Evolutionary conservation across 352 stramenopile species (phyloP).

Genomic region (Blastocystis sp.): DNA sequence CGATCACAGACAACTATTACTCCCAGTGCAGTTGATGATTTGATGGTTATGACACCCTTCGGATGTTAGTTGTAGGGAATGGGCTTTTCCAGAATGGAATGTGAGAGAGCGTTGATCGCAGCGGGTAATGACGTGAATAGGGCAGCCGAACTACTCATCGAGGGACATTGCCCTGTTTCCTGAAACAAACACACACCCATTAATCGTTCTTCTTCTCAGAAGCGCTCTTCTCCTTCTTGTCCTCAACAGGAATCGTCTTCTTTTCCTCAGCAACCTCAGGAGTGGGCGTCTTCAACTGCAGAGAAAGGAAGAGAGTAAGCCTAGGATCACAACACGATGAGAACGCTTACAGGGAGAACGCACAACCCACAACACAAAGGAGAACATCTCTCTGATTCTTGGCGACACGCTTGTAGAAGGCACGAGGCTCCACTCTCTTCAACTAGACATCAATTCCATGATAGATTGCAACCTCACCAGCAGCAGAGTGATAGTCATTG

Average conservation of each 20-base stretch:
- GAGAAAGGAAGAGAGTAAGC: constrained; percentile 34
- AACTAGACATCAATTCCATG: neutral
- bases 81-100: constrained; percentile 28
- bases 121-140: constrained; percentile 46
- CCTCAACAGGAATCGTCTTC: constrained; percentile 18
- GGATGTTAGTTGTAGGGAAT: constrained; percentile 18
- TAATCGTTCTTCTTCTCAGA: constrained; percentile 69
- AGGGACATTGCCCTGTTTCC: neutral
- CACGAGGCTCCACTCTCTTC: neutral
- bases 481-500: neutral
- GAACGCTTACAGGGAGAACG: constrained; percentile 11
- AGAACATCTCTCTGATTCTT: constrained; percentile 73
- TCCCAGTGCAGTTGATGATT: neutral
- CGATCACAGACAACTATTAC: too few relatives aligned
- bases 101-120: neutral
- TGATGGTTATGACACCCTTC: constrained; percentile 5
- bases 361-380: constrained; percentile 46
- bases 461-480: neutral
- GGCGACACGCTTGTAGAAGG: constrained; percentile 60
- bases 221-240: constrained; percentile 60
- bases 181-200: constrained; percentile 56
- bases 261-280: constrained; percentile 7
- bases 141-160: neutral
- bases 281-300: constrained; percentile 31
- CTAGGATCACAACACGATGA: neutral